phyloP scores from a whole-genome alignment of 352 stramenopile species.

The Phytophthora pseudosyringae region DNA sequence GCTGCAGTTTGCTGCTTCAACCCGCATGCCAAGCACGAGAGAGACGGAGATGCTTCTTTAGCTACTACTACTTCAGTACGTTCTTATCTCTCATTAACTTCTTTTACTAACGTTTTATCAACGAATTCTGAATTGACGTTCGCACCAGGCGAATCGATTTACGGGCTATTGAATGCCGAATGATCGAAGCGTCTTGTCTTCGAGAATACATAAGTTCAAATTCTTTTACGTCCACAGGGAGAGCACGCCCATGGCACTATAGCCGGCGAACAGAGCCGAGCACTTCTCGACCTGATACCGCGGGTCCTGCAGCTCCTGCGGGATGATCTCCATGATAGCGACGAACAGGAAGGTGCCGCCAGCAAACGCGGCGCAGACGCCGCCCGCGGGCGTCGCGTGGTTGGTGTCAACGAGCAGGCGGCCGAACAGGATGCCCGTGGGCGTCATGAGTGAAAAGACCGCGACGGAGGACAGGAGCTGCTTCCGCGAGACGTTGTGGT shows the following conservation, averaged over 20 bases:
- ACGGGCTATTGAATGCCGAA: conserved; percentile 30
- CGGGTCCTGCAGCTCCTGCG: conserved; percentile 73
- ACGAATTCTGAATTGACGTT: conserved; percentile 24
- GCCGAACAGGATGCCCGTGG: conserved; percentile 69
- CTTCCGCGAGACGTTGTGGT: conserved; percentile 56
- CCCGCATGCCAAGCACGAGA: conserved; percentile 5
- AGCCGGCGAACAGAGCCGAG: conserved; percentile 60
- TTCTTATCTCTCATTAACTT: conserved; percentile 35
- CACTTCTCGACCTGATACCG: conserved; percentile 59
- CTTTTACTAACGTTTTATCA: conserved; percentile 38
- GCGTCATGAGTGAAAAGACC: conserved; percentile 81
- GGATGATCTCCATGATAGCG: conserved; percentile 83
- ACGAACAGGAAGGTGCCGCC: conserved; percentile 87
- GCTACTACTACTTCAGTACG: conserved; percentile 29
- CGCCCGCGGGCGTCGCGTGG: conserved; percentile 53
- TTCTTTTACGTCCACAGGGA: conserved; percentile 70
- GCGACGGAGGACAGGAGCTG: conserved; percentile 52
- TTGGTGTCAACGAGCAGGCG: conserved; percentile 53
- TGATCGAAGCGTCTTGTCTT: conserved; percentile 32
- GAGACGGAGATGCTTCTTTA: conserved; percentile 8
- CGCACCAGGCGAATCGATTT: conserved; percentile 18
- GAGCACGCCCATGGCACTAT: conserved; percentile 66
- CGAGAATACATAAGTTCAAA: conserved; percentile 37
- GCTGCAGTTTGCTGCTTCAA: conserved; percentile 6
- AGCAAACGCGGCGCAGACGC: conserved; percentile 76